Evolutionary conservation across 2,329 filamentous ascomycete species (phyloP).

Genomic region (Aspergillus cejpii): DNA sequence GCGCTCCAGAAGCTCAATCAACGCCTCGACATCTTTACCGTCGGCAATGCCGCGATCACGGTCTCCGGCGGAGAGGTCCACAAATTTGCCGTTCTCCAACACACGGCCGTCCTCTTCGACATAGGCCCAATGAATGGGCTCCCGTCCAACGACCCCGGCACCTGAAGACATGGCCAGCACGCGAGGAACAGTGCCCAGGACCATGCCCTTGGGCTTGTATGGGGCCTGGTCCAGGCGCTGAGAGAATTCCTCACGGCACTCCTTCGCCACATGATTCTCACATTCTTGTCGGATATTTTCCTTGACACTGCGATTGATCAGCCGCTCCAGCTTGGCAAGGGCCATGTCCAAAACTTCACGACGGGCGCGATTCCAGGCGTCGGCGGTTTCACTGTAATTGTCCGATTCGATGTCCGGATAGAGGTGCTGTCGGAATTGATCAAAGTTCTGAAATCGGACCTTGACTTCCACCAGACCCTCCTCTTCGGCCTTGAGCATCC

Average conservation of each 20-base stretch:
- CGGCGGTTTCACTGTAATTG: constrained; percentile 88
- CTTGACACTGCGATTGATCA: constrained; percentile 88
- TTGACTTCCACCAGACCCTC: constrained; percentile 85
- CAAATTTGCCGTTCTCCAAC: constrained; percentile 79
- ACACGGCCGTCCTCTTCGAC: constrained; percentile 89
- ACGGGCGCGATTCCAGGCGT: constrained; percentile 88
- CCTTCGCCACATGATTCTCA: constrained; percentile 82
- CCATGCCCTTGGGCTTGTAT: constrained; percentile 89
- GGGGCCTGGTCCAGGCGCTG: constrained; percentile 91
- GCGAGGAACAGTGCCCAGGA: constrained; percentile 77
- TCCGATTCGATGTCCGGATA: constrained; percentile 85
- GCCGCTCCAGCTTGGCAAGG: constrained; percentile 69
- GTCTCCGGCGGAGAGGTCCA: constrained; percentile 63
- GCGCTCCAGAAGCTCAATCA: constrained; percentile 71
- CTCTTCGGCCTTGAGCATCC: constrained; percentile 95
- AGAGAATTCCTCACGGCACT: constrained; percentile 81
- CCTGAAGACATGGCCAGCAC: constrained; percentile 85
- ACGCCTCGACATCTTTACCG: constrained; percentile 58
- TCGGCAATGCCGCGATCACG: constrained; percentile 61
- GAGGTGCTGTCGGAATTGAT: constrained; percentile 68
- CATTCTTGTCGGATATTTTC: constrained; percentile 90
- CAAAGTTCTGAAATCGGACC: constrained; percentile 67
- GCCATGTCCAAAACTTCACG: constrained; percentile 77
- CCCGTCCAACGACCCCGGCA: constrained; percentile 63
- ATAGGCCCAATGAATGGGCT: constrained; percentile 84